phyloP scores from a whole-genome alignment of 441 rosid species.

The Pelargonium hybrid region DNA sequence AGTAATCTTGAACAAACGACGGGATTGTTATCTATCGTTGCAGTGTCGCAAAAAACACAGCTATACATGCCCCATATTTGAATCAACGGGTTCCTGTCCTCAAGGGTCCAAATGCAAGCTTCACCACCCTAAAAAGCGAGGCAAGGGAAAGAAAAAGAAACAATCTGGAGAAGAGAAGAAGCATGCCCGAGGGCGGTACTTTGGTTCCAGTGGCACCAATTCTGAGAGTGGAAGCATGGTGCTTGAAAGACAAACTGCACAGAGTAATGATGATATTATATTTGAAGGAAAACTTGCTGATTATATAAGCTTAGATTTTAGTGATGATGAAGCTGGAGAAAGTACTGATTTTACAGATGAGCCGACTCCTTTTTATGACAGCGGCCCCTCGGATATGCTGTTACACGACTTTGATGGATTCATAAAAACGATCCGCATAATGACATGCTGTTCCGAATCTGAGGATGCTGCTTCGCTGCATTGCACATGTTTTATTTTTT shows the following conservation, averaged over 20 bases:
- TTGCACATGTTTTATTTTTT: background rate
- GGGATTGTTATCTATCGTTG: constrained; percentile 32
- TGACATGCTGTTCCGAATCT: constrained; percentile 18
- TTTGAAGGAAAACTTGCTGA: constrained; percentile 34
- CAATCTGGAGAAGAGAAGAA: constrained; percentile 36
- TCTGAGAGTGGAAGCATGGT: constrained; percentile 25
- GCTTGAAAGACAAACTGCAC: constrained; percentile 20
- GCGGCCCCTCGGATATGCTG: constrained; percentile 27
- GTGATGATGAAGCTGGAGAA: constrained; percentile 39
- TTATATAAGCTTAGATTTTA: constrained; percentile 40
- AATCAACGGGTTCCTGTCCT: constrained; percentile 69
- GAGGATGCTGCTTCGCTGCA: no score
- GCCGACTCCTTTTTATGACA: constrained; percentile 24
- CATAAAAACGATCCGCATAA: constrained; percentile 57
- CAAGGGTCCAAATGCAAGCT: constrained; percentile 83
- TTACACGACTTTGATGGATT: constrained; percentile 35
- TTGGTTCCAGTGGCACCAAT: constrained; percentile 28
- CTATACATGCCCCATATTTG: constrained; percentile 63
- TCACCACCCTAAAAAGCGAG: constrained; percentile 71
- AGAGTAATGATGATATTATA: constrained; percentile 16
- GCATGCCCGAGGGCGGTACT: constrained; percentile 49
- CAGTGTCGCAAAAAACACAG: constrained; percentile 98
- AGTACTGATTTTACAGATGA: constrained; percentile 13
- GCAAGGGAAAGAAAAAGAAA: constrained; percentile 57
- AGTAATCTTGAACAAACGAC: constrained; percentile 19